Evolutionary conservation across 257 asterid genomes (phyloP).

Genomic region (Penstemon newberryi): DNA sequence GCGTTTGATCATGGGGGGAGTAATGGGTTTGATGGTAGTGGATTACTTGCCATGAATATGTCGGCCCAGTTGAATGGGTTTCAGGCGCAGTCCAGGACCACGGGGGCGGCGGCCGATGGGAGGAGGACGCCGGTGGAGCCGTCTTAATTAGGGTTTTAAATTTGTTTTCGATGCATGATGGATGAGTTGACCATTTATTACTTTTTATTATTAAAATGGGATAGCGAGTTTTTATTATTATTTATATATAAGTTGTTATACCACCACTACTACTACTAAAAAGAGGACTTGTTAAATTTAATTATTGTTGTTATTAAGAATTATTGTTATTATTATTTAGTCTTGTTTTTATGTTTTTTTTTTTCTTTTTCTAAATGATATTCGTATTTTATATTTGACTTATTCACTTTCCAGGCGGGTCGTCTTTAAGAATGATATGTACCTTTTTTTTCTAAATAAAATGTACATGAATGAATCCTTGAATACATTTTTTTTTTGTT

Average conservation of each 20-base stretch:
- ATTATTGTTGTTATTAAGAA: slow-evolving; percentile 26
- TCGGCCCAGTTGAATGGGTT: slow-evolving; percentile 64
- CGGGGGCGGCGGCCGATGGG: slow-evolving; percentile 70
- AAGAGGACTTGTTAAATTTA: slow-evolving; percentile 23
- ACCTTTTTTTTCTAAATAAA: too few relatives aligned
- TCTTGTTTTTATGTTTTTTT: slow-evolving; percentile 4
- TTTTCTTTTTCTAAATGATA: background rate
- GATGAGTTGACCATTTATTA: background rate
- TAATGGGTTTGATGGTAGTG: slow-evolving; percentile 61
- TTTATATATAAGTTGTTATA: background rate
- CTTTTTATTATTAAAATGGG: background rate
- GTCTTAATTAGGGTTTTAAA: slow-evolving; percentile 49
- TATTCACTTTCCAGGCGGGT: too few relatives aligned
- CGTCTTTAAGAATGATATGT: too few relatives aligned
- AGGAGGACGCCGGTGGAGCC: slow-evolving; percentile 85
- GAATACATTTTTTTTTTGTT: too few relatives aligned
- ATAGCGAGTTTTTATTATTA: background rate
- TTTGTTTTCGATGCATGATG: too few relatives aligned
- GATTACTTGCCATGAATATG: slow-evolving; percentile 72
- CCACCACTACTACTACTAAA: background rate
- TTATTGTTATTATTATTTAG: background rate
- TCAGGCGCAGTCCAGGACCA: slow-evolving; percentile 60
- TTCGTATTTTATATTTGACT: background rate
- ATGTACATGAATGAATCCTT: too few relatives aligned
- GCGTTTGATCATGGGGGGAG: slow-evolving; percentile 39